These are phyloP conservation scores for Nepenthes alata DNA, from an alignment of 179 eudicot species.

Conservation along the genomic window DNA sequence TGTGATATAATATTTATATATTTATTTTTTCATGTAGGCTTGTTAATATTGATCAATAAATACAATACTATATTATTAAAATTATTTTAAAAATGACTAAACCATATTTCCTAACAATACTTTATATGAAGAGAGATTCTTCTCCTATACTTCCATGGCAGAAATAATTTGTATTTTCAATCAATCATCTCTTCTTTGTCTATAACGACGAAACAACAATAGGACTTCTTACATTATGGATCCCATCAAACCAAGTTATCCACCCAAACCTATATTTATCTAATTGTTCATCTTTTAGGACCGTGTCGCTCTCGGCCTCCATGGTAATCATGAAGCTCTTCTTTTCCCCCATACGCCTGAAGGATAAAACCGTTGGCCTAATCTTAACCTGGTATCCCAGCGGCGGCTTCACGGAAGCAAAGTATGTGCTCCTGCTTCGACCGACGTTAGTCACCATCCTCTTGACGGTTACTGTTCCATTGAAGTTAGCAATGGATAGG, in stretches of 20 bases:
- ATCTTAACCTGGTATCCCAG: conserved; percentile 22
- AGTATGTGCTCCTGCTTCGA: conserved; percentile 16
- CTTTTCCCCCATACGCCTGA: conserved; percentile 21
- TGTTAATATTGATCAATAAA: no score
- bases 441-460: conserved; percentile 33
- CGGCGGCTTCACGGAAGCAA: conserved; percentile 22
- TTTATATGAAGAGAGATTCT: no score
- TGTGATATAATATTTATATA: no score
- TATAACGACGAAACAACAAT: conserved; percentile 25
- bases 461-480: conserved; percentile 15
- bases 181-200: neutral
- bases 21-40: no score
- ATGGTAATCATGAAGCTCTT: conserved; percentile 25
- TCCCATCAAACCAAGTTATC: conserved; percentile 54
- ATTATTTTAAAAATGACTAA: no score
- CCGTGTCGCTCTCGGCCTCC: conserved; percentile 6
- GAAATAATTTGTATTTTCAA: no score
- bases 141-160: no score
- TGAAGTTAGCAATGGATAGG: conserved; percentile 20
- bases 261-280: conserved; percentile 31
- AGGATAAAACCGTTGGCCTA: conserved; percentile 14
- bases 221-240: conserved; percentile 52
- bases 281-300: neutral
- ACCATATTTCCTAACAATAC: no score
- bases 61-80: no score